Conservation (phyloP, 2,329 filamentous ascomycete genomes). For the Venturia nashicola region DNA sequence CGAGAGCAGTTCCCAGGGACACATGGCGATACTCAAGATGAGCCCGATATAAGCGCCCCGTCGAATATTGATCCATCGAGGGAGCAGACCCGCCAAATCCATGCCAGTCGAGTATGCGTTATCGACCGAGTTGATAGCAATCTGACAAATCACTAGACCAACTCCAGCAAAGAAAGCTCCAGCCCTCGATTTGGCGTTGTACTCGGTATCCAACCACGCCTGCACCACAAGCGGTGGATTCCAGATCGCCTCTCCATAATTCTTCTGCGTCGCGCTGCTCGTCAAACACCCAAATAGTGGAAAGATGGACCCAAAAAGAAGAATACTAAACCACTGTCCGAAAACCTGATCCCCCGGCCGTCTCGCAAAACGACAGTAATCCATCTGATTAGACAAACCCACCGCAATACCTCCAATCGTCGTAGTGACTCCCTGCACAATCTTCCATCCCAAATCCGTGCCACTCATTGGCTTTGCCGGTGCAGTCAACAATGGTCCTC, state of each 20-base stretch:
- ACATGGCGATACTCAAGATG: slow-evolving; percentile 23
- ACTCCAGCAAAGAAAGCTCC: slow-evolving; percentile 35
- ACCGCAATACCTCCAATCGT: slow-evolving; percentile 19
- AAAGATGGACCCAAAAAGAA: slow-evolving; percentile 16
- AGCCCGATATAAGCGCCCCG: slow-evolving; percentile 37
- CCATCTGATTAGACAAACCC: slow-evolving; percentile 14
- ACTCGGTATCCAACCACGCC: slow-evolving; percentile 15
- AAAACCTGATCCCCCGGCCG: slow-evolving; percentile 18
- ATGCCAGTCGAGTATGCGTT: slow-evolving; percentile 28
- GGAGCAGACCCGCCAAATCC: slow-evolving; percentile 41
- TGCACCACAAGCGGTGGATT: slow-evolving; percentile 17
- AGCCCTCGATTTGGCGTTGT: slow-evolving; percentile 24
- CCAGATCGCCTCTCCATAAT: slow-evolving; percentile 15
- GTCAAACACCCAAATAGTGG: slow-evolving; percentile 21
- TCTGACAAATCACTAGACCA: slow-evolving; percentile 32
- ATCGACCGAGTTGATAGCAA: slow-evolving; percentile 22
- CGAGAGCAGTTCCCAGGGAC: slow-evolving; percentile 40
- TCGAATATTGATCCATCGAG: slow-evolving; percentile 43
- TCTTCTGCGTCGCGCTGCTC: slow-evolving; percentile 14
- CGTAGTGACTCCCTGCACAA: slow-evolving; percentile 18
- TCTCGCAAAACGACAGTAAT: slow-evolving; percentile 21
- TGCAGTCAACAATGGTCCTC: background rate
- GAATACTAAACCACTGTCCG: slow-evolving; percentile 15
- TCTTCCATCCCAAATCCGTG: slow-evolving; percentile 9
- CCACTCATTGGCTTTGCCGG: background rate